Evolutionary conservation across 2,329 filamentous ascomycete species (phyloP).

Genomic region (Fonsecaea nubica): DNA sequence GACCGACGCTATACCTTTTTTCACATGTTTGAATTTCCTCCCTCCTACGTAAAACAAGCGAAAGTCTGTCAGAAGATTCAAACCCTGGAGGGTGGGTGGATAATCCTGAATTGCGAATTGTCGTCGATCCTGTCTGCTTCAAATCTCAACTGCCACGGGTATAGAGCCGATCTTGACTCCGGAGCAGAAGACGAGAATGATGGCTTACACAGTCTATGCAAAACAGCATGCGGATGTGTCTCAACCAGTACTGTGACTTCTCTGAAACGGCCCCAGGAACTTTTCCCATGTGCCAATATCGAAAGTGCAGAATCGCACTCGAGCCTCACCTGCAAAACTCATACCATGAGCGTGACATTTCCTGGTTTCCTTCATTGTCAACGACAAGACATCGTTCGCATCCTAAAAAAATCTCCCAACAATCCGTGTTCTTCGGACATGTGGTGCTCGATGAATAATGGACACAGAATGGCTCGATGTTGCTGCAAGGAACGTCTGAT

Average conservation of each 20-base stretch:
- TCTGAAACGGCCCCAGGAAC: background rate
- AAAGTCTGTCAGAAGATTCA: constrained; percentile 5
- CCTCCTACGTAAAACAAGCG: constrained; percentile 18
- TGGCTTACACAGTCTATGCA: background rate
- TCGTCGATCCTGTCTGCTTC: constrained; percentile 12
- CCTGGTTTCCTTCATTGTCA: background rate
- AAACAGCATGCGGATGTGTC: background rate
- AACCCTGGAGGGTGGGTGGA: background rate
- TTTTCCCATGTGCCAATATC: background rate
- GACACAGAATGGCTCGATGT: background rate
- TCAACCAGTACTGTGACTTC: background rate
- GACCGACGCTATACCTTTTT: constrained; percentile 16
- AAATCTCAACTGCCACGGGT: constrained; percentile 2
- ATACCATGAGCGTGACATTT: background rate
- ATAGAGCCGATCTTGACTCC: constrained; percentile 8
- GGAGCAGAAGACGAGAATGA: constrained; percentile 6
- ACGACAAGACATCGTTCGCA: background rate
- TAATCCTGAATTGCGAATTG: constrained; percentile 10
- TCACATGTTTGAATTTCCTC: constrained; percentile 15
- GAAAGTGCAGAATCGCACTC: background rate
- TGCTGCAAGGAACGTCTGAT: constrained; percentile 1
- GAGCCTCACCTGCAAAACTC: background rate
- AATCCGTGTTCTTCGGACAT: background rate
- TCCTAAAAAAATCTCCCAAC: background rate
- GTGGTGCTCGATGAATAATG: background rate